phyloP scores from a whole-genome alignment of 139 green algal genomes.

The Pycnococcus provasolii region DNA sequence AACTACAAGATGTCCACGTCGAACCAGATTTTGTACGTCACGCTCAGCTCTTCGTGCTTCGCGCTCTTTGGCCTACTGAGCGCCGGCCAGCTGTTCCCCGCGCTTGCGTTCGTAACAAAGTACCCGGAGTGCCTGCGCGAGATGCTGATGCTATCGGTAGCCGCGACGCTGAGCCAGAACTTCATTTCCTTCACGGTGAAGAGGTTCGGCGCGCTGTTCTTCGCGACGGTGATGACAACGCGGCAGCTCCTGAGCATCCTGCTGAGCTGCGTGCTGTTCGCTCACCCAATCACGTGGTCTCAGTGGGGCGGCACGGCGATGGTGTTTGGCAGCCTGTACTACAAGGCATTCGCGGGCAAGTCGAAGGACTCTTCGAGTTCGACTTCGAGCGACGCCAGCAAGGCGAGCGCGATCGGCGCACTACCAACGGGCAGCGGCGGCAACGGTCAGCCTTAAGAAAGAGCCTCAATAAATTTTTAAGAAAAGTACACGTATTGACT shows the following conservation, averaged over 20 bases:
- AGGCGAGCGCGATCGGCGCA: too few relatives aligned
- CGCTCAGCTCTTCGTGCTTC: constrained; percentile 45
- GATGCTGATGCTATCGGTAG: constrained; percentile 45
- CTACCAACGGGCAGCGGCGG: too few relatives aligned
- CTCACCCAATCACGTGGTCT: constrained; percentile 49
- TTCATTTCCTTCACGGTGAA: constrained; percentile 73
- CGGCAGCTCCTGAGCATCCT: constrained; percentile 76
- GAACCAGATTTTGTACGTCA: constrained; percentile 69
- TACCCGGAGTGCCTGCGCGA: constrained; percentile 44
- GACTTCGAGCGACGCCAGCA: too few relatives aligned
- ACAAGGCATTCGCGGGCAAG: constrained; percentile 31
- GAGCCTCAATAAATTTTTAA: too few relatives aligned
- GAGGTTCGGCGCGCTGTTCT: constrained; percentile 65
- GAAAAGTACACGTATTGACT: too few relatives aligned
- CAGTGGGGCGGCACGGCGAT: constrained; percentile 40
- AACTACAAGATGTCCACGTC: constrained; percentile 76
- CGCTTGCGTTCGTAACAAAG: constrained; percentile 45
- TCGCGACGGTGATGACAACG: constrained; percentile 90
- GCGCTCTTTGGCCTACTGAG: constrained; percentile 37
- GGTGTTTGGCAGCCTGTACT: constrained; percentile 48
- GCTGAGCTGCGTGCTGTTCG: constrained; percentile 70
- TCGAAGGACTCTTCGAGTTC: not conserved
- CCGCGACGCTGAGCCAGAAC: constrained; percentile 51
- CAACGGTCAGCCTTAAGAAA: not conserved
- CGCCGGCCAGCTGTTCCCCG: constrained; percentile 44